Percentiles rank a stretch among this genome's conserved stretches.
phyloP scores from a whole-genome alignment of 805 yeast species.

The Lipomyces orientalis region DNA sequence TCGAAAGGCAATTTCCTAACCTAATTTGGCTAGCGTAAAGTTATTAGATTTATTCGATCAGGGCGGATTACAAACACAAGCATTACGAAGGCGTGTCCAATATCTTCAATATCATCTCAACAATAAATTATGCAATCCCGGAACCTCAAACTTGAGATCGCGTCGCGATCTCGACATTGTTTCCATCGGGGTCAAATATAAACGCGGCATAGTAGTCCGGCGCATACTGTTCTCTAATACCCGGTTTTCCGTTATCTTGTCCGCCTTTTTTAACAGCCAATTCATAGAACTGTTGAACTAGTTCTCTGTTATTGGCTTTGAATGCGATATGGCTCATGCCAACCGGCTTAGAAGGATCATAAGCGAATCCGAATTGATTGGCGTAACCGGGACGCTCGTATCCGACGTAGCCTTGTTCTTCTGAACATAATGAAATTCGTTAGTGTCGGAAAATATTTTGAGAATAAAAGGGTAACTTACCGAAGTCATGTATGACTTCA shows the following conservation, averaged over 20 bases:
- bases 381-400: background rate
- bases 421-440: background rate
- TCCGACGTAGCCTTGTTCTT: constrained; percentile 6
- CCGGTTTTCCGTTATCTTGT: constrained; percentile 13
- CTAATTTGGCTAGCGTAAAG: no score
- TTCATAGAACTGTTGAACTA: constrained; percentile 7
- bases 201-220: constrained; percentile 10
- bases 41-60: no score
- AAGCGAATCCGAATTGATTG: constrained; percentile 7
- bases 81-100: no score
- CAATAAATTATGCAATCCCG: no score
- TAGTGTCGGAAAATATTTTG: background rate
- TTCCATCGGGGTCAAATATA: constrained; percentile 13
- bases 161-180: constrained; percentile 11
- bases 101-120: no score
- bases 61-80: no score
- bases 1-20: no score
- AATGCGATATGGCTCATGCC: constrained; percentile 12
- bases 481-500: constrained; percentile 1
- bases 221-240: constrained; percentile 6
- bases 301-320: background rate
- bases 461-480: constrained; percentile 2
- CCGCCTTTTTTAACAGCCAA: constrained; percentile 5
- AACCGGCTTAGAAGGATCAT: constrained; percentile 1
- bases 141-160: background rate